These are phyloP conservation scores for Globisporangium lucens DNA, from an alignment of 352 stramenopile genomes.

Conservation along the genomic window DNA sequence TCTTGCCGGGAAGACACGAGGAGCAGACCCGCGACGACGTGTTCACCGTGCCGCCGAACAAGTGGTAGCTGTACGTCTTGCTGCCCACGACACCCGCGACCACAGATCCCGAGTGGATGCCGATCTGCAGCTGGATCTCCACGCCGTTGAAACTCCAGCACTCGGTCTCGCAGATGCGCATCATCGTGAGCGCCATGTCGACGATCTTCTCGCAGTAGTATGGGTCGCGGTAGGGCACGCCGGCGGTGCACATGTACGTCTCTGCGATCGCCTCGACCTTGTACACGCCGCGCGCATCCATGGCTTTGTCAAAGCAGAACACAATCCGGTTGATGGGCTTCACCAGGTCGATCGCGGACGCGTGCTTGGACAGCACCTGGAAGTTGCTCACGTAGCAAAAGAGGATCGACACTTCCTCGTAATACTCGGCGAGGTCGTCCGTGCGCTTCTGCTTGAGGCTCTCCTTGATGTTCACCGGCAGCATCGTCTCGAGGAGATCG, in stretches of 20 bases:
- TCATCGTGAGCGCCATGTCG: constrained; percentile 75
- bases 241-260: constrained; percentile 82
- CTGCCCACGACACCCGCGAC: constrained; percentile 81
- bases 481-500: constrained; percentile 71
- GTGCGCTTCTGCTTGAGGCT: constrained; percentile 68
- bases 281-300: constrained; percentile 67
- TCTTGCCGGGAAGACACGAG: constrained; percentile 52
- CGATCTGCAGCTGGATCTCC: constrained; percentile 79
- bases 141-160: constrained; percentile 68
- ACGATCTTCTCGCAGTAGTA: constrained; percentile 74
- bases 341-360: constrained; percentile 73
- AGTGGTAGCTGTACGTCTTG: constrained; percentile 80
- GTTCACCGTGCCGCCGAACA: constrained; percentile 86
- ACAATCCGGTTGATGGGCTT: constrained; percentile 87
- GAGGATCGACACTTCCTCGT: constrained; percentile 79
- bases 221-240: constrained; percentile 54
- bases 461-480: constrained; percentile 74
- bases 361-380: constrained; percentile 55
- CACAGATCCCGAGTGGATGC: constrained; percentile 77
- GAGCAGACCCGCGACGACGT: constrained; percentile 79
- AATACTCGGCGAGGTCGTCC: constrained; percentile 62
- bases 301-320: constrained; percentile 81
- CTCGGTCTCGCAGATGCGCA: constrained; percentile 66
- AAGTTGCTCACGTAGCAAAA: constrained; percentile 87
- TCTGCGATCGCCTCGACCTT: constrained; percentile 88